Base-by-base conservation (phyloP, 495 filamentous ascomycete genomes). In the Chaetomium fimeti region DNA sequence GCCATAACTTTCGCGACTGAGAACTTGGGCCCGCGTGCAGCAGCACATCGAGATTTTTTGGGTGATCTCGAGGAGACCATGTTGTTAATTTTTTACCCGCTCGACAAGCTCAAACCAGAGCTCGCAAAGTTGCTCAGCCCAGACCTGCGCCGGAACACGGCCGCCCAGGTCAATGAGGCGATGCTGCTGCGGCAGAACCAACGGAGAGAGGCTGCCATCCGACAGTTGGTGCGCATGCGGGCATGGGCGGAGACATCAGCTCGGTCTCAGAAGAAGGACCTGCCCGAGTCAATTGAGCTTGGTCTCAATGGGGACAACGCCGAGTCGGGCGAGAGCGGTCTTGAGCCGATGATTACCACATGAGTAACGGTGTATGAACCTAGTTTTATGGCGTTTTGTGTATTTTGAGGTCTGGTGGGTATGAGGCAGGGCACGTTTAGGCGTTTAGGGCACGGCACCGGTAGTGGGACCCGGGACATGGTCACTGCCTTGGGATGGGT, bases 31-130 rank as follows among this genome's bases (percentile, higher is more conserved):
- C 94, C 95, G 2, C 87, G 91, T 40, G 94, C 93, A 1, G 86
- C 92, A 5, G 89, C 85, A 22, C 92, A 93, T 64, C 84, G 83
- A 22, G 83, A 88, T 42, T 98, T 96, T 68, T 81, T 96, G 9
- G 85, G 89, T 62, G 92, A 96, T 66, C 83, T 99, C 22, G 94
- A 99, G 75, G 84, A 87, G 65, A 97, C 94, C 0, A 96, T 99
- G 85, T 88, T 91, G 2, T 86, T 98, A 49, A 79, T 98, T 45
- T 90, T 97, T 63, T 96, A 96, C 70, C 88, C 90, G 5, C 82
- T 84, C 28, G 73, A 80, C 27, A 89, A 85, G 58, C 82, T 98
- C 24, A 82, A 87, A 36, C 89, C 92, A 0, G 85, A 89, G 51
- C 82, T 97, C 29, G 85, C 87, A 16, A 84, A 84, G 22, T 81